Percentiles rank a stretch among this genome's conserved stretches.
phyloP scores from a whole-genome alignment of 139 green algal species.

The Picochlorum sp. region DNA sequence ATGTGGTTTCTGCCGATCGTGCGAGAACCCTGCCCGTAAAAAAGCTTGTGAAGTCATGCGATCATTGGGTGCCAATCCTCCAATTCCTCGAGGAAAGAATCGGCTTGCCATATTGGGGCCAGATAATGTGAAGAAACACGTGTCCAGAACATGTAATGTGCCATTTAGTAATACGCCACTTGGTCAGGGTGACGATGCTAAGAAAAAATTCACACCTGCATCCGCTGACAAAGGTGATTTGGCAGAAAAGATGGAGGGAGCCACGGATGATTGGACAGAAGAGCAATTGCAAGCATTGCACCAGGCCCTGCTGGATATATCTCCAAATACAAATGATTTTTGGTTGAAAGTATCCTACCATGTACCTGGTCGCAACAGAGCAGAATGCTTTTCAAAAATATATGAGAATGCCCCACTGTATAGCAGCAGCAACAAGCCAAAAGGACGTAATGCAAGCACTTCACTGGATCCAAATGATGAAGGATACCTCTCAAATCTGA shows the following conservation, averaged over 20 bases:
- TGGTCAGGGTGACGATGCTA: background rate
- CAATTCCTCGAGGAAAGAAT: background rate
- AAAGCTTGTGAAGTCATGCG: background rate
- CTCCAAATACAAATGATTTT: conserved; percentile 11
- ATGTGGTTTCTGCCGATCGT: conserved; percentile 18
- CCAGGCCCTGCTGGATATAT: conserved; percentile 5
- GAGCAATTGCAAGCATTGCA: conserved; percentile 10
- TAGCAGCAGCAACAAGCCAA: no score
- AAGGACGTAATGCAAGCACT: no score
- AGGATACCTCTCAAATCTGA: no score
- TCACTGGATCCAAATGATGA: no score
- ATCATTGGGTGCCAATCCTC: background rate
- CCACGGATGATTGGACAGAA: conserved; percentile 6
- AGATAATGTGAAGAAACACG: background rate
- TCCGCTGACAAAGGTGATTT: background rate
- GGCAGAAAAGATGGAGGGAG: background rate
- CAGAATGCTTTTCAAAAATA: conserved; percentile 12
- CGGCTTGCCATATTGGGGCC: background rate
- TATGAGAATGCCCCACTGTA: conserved; percentile 7
- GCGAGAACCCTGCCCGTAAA: conserved; percentile 8
- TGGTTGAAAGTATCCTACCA: conserved; percentile 9
- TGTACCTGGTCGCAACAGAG: conserved; percentile 3
- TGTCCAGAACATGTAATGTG: background rate
- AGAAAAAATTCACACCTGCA: no score
- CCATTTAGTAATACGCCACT: background rate